Percentiles rank a stretch among this genome's conserved stretches.
Conservation (phyloP, 768 basidiomycete species). For the Lentinula edodes region DNA sequence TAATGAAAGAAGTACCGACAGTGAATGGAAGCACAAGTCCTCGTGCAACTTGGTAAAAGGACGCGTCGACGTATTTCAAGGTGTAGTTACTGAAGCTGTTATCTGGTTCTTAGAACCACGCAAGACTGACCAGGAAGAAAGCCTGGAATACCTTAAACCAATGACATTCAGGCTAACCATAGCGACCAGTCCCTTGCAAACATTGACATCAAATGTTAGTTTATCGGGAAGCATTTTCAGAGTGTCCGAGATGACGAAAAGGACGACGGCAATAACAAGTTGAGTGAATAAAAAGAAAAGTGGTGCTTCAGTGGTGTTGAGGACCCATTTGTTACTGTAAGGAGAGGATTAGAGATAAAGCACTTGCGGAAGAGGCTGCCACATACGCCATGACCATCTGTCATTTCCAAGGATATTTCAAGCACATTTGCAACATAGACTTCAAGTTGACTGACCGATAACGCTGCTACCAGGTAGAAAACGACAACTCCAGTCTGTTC, state of each 20-base stretch:
- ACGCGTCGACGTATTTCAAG: constrained; percentile 90
- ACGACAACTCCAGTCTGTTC: constrained; percentile 66
- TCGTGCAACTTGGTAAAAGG: constrained; percentile 93
- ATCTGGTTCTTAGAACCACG: neutral
- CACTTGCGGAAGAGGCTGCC: constrained; percentile 2
- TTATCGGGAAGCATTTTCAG: constrained; percentile 63
- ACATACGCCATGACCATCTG: constrained; percentile 89
- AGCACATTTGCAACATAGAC: neutral
- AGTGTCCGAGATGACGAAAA: constrained; percentile 53
- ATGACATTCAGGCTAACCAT: constrained; percentile 76
- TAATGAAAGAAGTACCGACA: constrained; percentile 75
- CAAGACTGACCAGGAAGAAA: neutral
- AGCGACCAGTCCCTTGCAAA: constrained; percentile 69
- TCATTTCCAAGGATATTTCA: neutral
- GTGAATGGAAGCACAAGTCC: constrained; percentile 94
- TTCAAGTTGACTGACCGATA: constrained; percentile 57
- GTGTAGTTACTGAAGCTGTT: constrained; percentile 83
- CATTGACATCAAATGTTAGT: constrained; percentile 55
- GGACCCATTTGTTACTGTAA: constrained; percentile 64
- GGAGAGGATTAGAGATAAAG: neutral
- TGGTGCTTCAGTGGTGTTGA: constrained; percentile 49
- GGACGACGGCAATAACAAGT: constrained; percentile 56
- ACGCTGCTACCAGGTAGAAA: constrained; percentile 87
- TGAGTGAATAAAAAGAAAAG: constrained; percentile 66
- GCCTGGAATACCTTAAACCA: constrained; percentile 60